Evolutionary conservation across 2,329 filamentous ascomycete species (phyloP), one percentile per base, ranked within the genome.

Genomic region (Drechmeria coniospora): DNA sequence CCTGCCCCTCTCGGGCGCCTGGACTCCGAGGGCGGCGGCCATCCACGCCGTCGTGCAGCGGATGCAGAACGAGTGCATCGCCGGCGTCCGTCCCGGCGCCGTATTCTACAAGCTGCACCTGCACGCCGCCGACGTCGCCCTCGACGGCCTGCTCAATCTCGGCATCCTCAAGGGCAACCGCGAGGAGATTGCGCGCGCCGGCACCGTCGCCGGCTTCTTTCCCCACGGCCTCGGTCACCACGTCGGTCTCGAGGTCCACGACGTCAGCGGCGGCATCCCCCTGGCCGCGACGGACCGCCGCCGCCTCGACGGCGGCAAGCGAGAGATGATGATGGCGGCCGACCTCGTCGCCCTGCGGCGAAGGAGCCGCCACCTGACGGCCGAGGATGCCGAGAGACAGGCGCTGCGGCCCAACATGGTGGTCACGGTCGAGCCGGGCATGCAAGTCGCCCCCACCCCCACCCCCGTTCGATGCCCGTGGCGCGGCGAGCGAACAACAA

Each of bases 21-120:
- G 83, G 40, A 68, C 71, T 0, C 50, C 62, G 10, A 78, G 87
- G 47, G 75, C 76, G 1, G 65, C 67, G 26, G 66, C 70, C 8
- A 75, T 94, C 28, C 86, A 94, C 48, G 63, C 69, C 25, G 62
- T 90, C 15, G 86, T 93, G 4, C 61, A 79, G 39, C 59, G 66
- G 33, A 93, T 94, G 83, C 86, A 93, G 53, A 59, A 65, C 6
- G 65, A 72, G 30, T 84, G 78, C 40, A 79, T 92, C 1, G 37
- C 43, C 11, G 57, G 36, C 24, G 34, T 33, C 3, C 31, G 40
- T 12, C 35, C 36, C 12, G 30, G 33, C 3, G n/a, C 23, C 8
- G 26, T 32, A 7, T 43, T 46, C 15, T 15, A 42, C 7, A 25
- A 60, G 29, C 51, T 60, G 19, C 54, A 59, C 3, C 62, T 61